Base-by-base conservation (phyloP, 2,329 filamentous ascomycete species). In the Colletotrichum sp. region DNA sequence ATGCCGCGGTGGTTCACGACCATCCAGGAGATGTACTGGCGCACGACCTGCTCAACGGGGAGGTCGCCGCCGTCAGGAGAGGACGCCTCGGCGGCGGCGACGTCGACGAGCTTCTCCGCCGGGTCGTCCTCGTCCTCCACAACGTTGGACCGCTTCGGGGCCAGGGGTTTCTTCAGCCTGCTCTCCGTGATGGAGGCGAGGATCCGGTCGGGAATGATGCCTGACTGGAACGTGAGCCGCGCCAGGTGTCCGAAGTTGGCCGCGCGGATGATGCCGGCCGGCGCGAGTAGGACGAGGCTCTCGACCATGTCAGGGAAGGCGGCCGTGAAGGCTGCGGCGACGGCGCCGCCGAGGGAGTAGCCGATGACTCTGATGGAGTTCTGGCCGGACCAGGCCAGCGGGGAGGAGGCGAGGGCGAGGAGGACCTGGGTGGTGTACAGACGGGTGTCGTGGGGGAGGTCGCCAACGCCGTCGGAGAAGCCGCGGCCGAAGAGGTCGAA, bases 291-390 rank as follows among this genome's bases (percentile, higher is more conserved):
- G 13, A 97, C 88, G 26, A 98, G 87, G 12, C 90, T 91, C 15
- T 90, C 89, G 16, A 98, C 89, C 72, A 96, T 87, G 64, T 90
- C 82, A 0, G 95, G 94, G 81, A 96, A 96, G 74, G 92, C 90
- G 12, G 91, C 91, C 8, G 95, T 92, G 81, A 98, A 96, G 76
- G 93, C 91, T 8, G 93, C 91, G 6, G 93, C 92, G 71, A 98
- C 93, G 69, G 94, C 95, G 63, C 95, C 95, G 73, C 95, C 95
- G 1, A 98, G 89, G 0, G 94, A 96, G 85, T 97, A 98, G 13
- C 95, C 95, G 15, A 96, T 86, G 24, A 98, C 84, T 64, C 90
- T 90, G 81, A 97, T 92, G 64, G 87, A 89, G 59, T 83, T 80
- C 16, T 81, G 78, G 59, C 91, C 90, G 0, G 91, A 93, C 94